Conservation (phyloP, 148 eudicot genomes). For the Rhododendron molle region DNA sequence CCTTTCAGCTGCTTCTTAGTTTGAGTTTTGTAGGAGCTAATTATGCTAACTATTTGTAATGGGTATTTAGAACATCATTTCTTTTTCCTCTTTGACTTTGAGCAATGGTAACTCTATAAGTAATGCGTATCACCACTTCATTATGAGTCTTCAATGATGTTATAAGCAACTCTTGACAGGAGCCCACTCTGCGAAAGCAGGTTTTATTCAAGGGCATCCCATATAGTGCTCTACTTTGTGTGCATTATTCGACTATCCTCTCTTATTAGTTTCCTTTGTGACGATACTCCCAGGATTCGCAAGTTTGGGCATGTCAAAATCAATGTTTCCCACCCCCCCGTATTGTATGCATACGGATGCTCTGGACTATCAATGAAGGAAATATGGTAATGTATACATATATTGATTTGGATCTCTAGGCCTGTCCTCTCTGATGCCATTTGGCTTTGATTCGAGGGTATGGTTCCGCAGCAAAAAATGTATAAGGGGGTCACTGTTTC, state of each 20-base stretch:
- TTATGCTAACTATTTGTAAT: background rate
- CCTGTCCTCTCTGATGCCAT: too few relatives aligned
- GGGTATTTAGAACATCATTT: background rate
- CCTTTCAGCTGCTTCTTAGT: conserved; percentile 33
- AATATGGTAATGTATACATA: too few relatives aligned
- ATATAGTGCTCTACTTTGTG: too few relatives aligned
- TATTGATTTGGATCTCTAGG: too few relatives aligned
- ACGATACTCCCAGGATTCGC: background rate
- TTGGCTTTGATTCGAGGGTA: too few relatives aligned
- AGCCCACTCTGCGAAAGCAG: background rate
- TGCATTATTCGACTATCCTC: background rate
- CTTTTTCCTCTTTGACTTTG: background rate
- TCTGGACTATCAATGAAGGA: too few relatives aligned
- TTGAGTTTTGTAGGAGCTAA: background rate
- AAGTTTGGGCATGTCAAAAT: background rate
- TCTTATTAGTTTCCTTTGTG: background rate
- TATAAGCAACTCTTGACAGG: background rate
- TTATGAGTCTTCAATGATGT: background rate
- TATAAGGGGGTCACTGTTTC: too few relatives aligned
- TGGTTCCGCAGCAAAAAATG: too few relatives aligned
- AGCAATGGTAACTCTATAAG: background rate
- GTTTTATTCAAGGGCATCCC: too few relatives aligned
- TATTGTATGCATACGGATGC: too few relatives aligned
- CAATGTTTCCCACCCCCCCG: too few relatives aligned
- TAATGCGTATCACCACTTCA: background rate